Conservation (phyloP, 345 rosid genomes). For the Durio zibethinus region DNA sequence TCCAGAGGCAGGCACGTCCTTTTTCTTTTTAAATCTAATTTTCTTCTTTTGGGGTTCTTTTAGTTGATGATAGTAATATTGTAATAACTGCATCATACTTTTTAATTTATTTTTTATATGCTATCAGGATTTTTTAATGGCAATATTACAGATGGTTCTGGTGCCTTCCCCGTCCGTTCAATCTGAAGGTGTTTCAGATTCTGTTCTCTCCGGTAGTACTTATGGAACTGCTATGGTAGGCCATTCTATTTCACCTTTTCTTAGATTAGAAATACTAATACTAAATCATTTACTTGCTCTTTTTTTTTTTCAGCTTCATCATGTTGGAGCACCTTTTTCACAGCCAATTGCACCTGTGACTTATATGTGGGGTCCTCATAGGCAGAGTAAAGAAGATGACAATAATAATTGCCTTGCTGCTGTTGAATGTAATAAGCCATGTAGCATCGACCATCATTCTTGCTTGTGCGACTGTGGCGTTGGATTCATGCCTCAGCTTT, state of each 20-base stretch:
- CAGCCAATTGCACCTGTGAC: conserved; percentile 62
- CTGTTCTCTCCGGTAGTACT: conserved; percentile 53
- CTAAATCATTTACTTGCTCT: neutral
- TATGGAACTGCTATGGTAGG: conserved; percentile 73
- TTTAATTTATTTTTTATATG: neutral
- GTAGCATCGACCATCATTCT: conserved; percentile 13
- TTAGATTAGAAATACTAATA: neutral
- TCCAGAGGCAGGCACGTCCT: conserved; percentile 57
- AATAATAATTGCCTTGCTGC: conserved; percentile 7
- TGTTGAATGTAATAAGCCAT: conserved; percentile 23
- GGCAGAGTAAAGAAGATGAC: conserved; percentile 26
- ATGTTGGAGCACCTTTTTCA: conserved; percentile 51
- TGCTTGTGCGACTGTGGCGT: conserved; percentile 54
- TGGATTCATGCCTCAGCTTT: conserved; percentile 91
- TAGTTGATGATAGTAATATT: neutral
- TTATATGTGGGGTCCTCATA: conserved; percentile 68
- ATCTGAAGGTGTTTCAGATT: conserved; percentile 32
- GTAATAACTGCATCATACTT: neutral
- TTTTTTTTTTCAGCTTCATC: conserved; percentile 54
- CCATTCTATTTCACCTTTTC: neutral
- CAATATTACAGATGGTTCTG: conserved; percentile 48
- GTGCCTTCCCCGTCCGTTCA: conserved; percentile 50
- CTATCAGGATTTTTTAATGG: conserved; percentile 59
- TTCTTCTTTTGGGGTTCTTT: neutral
- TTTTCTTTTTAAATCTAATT: conserved; percentile 10